phyloP scores from a whole-genome alignment of 2,329 filamentous ascomycete genomes.

The Trichoderma sp. region DNA sequence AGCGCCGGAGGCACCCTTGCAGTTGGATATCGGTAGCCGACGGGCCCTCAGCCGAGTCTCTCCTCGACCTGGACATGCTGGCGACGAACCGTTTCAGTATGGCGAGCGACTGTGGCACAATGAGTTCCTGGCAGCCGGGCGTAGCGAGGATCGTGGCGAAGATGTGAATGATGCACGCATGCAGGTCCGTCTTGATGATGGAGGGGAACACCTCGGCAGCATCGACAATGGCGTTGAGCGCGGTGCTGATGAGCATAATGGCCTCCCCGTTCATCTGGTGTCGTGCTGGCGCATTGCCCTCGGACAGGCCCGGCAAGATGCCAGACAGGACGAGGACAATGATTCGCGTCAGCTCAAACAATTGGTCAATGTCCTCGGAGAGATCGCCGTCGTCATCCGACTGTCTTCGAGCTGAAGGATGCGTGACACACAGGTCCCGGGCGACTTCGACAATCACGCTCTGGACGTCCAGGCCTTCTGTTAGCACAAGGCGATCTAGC shows the following conservation, averaged over 20 bases:
- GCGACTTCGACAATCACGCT: conserved; percentile 93
- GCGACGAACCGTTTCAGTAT: conserved; percentile 89
- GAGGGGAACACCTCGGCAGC: conserved; percentile 94
- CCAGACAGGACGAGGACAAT: conserved; percentile 92
- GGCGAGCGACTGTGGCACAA: conserved; percentile 86
- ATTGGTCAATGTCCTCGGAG: conserved; percentile 95
- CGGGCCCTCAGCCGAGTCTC: conserved; percentile 42
- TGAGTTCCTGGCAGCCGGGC: conserved; percentile 77
- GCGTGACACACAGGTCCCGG: conserved; percentile 82
- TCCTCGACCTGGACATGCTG: conserved; percentile 62
- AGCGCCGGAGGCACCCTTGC: conserved; percentile 78
- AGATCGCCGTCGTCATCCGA: conserved; percentile 69
- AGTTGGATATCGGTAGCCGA: conserved; percentile 68
- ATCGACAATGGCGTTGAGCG: conserved; percentile 86
- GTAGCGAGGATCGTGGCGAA: conserved; percentile 92
- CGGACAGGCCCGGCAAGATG: conserved; percentile 78
- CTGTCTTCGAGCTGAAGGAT: conserved; percentile 75
- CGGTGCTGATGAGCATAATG: conserved; percentile 74
- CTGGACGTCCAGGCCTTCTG: conserved; percentile 86
- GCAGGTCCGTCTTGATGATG: conserved; percentile 93
- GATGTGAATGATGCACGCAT: conserved; percentile 95
- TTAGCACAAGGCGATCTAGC: conserved; percentile 87
- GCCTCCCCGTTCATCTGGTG: conserved; percentile 87
- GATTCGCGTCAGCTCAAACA: conserved; percentile 94
- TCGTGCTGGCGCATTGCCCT: conserved; percentile 65